Conservation (phyloP, 1,139 yeast species). For the Suhomyces chickasaworum region DNA sequence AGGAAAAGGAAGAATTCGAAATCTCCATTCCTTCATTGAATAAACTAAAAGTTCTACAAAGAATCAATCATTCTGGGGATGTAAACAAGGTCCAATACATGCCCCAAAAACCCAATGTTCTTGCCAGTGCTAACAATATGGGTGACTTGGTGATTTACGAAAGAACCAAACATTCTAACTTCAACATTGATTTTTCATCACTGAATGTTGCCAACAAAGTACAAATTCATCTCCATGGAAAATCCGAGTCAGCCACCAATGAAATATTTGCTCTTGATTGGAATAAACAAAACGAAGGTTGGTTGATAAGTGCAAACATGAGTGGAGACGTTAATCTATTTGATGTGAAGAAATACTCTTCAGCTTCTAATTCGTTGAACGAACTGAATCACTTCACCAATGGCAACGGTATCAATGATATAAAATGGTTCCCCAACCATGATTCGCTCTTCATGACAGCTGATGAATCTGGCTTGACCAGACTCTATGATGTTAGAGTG, state of each 20-base stretch:
- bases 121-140: slow-evolving; percentile 43
- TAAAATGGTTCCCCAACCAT: slow-evolving; percentile 62
- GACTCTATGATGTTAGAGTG: slow-evolving; percentile 48
- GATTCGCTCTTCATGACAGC: slow-evolving; percentile 57
- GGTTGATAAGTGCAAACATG: slow-evolving; percentile 38
- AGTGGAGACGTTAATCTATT: slow-evolving; percentile 37
- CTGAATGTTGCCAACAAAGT: slow-evolving; percentile 32
- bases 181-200: slow-evolving; percentile 34
- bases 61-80: slow-evolving; percentile 48
- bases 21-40: slow-evolving; percentile 26
- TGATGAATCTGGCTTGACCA: slow-evolving; percentile 56
- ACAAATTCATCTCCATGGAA: slow-evolving; percentile 28
- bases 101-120: slow-evolving; percentile 49
- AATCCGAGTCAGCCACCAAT: slow-evolving; percentile 1
- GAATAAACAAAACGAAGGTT: slow-evolving; percentile 44
- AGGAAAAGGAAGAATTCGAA: slow-evolving; percentile 47
- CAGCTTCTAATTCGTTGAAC: not conserved
- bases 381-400: slow-evolving; percentile 11
- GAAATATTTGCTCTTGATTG: slow-evolving; percentile 51
- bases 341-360: slow-evolving; percentile 31
- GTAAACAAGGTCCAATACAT: slow-evolving; percentile 42
- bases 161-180: slow-evolving; percentile 54
- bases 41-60: slow-evolving; percentile 37
- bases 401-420: slow-evolving; percentile 55
- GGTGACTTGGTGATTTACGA: slow-evolving; percentile 51